These are phyloP conservation scores for Eragrostis tef DNA, from an alignment of 202 grass and related monocot genomes.

Conservation along the genomic window DNA sequence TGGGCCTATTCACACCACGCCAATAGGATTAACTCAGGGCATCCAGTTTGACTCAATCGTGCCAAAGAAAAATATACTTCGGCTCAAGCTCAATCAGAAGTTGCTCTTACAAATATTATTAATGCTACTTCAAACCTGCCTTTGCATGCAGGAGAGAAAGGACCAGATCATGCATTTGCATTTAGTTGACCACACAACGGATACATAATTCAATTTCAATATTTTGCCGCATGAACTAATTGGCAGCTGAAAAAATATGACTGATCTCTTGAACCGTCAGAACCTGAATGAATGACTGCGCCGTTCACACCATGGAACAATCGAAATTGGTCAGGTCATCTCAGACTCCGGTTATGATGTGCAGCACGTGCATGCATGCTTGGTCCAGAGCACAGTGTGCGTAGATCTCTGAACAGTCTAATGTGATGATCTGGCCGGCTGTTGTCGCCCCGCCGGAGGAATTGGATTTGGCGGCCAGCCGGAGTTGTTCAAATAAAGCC, in stretches of 20 bases:
- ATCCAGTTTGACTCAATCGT: neutral
- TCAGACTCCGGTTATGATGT: neutral
- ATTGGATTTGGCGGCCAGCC: neutral
- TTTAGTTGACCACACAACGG: neutral
- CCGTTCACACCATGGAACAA: neutral
- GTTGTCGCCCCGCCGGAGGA: neutral
- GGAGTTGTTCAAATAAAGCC: neutral
- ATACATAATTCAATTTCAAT: neutral
- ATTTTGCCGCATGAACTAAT: neutral
- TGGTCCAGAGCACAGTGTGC: neutral
- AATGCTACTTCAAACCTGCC: neutral
- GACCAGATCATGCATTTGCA: neutral
- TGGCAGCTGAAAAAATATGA: slow-evolving; percentile 7
- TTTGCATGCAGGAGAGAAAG: neutral
- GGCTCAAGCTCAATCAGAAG: no score
- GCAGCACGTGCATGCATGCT: neutral
- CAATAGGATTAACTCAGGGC: neutral
- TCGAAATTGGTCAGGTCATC: neutral
- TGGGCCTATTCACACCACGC: neutral
- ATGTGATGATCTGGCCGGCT: neutral
- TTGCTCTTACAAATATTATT: neutral
- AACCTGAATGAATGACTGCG: neutral
- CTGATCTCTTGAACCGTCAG: neutral
- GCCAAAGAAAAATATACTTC: neutral
- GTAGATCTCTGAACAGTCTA: neutral